Base-by-base conservation (phyloP, 768 basidiomycete genomes). In the Leccinum ochraceum region DNA sequence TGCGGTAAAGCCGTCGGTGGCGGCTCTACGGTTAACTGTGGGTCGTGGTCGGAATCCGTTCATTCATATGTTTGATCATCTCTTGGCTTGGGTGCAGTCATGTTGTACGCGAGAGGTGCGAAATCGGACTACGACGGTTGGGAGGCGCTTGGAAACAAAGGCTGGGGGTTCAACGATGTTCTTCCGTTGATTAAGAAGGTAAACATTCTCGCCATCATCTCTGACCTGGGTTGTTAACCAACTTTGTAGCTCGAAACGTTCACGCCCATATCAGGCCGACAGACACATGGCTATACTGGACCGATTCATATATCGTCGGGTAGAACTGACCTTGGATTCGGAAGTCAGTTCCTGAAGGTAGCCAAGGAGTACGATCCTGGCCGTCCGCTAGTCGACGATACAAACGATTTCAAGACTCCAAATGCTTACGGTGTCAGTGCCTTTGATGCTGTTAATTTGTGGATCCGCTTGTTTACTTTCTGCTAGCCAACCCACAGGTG, bases 91-190 rank as follows among this genome's bases (percentile, higher is more conserved):
- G 9, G 37, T 60, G 5, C 20, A 69, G 78, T 73, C 64, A 77
- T 78, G 67, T 77, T 83, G 75, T 88, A 87, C 63, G 82, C 78
- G 2, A 80, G 87, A 14, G 81, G 84, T 5, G 71, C 82, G 16
- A 81, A 83, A 1, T 87, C 85, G 0, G 87, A 89, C 66, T 87
- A 83, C 58, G 84, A 89, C 64, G 83, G 83, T 53, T 88, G 87
- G 87, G 65, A 44, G 3, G 66, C 75, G 3, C 69, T 81, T 34
- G 76, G 76, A 4, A 87, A 87, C 66, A 71, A 79, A 3, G 87
- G 86, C 4, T 89, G 87, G 87, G 78, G 84, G 8, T 82, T 83
- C 1, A 75, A 77, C 46, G 75, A 83, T 32, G 67, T 89, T 9
- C 80, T 88, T 34, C 86, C 86, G 0, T 73, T 87, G 36, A 61